A percentile compares a stretch with the other conserved stretches of the same genome.
Conservation (phyloP, 2,329 filamentous ascomycete species). For the Diaporthe vexans region DNA sequence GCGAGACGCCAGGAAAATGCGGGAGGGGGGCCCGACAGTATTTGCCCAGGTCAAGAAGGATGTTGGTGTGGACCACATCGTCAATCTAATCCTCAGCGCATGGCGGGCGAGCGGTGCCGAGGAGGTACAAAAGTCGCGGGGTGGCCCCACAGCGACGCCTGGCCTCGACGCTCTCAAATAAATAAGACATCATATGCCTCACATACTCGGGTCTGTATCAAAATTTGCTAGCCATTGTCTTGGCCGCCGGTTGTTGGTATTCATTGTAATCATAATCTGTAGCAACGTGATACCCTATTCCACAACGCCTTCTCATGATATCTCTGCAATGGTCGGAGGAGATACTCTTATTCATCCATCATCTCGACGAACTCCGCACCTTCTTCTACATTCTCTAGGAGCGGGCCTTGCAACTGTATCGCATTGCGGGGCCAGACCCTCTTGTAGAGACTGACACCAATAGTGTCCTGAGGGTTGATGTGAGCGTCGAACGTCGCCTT, state of each 20-base stretch:
- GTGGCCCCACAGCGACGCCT: conserved; percentile 70
- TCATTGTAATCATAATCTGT: conserved; percentile 29
- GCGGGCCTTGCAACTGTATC: conserved; percentile 57
- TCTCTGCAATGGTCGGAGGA: conserved; percentile 39
- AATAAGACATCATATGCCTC: background rate
- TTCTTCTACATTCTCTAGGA: conserved; percentile 53
- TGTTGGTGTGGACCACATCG: conserved; percentile 86
- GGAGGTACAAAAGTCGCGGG: conserved; percentile 65
- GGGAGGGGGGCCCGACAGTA: conserved; percentile 94
- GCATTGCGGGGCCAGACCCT: conserved; percentile 84
- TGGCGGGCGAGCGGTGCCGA: conserved; percentile 93
- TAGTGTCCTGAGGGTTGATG: conserved; percentile 95
- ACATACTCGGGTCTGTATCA: background rate
- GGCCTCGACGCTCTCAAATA: conserved; percentile 60
- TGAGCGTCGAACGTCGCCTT: conserved; percentile 97
- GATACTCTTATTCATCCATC: conserved; percentile 57
- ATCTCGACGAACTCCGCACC: conserved; percentile 48
- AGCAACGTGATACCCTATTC: conserved; percentile 28
- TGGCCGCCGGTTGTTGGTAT: conserved; percentile 19
- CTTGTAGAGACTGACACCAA: conserved; percentile 92
- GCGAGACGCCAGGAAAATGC: conserved; percentile 91
- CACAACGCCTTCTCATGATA: conserved; percentile 40
- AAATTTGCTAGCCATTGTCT: conserved; percentile 2
- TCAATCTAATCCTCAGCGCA: conserved; percentile 88
- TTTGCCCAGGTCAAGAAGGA: conserved; percentile 98